phyloP scores from a whole-genome alignment of 306 rosid species.

The Cucumis hystrix region DNA sequence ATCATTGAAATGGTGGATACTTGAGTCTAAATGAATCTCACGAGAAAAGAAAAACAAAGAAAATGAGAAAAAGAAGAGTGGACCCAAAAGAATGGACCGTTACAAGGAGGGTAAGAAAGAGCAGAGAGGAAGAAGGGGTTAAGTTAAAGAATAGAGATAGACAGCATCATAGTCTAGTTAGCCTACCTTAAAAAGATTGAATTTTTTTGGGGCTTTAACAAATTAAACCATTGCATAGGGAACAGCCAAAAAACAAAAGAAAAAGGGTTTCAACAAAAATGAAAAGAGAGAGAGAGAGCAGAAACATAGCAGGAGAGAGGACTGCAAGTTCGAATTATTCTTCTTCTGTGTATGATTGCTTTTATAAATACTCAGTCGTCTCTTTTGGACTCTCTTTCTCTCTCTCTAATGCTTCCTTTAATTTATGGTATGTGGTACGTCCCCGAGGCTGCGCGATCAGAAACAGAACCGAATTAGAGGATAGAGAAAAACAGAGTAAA shows the following conservation, averaged over 20 bases:
- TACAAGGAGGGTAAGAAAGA: not conserved
- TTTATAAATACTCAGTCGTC: constrained; percentile 40
- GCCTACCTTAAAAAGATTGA: not conserved
- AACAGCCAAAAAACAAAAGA: not conserved
- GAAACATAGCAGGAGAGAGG: constrained; percentile 35
- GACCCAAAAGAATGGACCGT: not conserved
- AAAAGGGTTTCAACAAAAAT: not conserved
- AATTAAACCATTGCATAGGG: not conserved
- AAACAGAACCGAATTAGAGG: constrained; percentile 16
- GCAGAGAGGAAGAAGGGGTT: not conserved
- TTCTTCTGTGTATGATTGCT: constrained; percentile 73
- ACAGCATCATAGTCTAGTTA: not conserved
- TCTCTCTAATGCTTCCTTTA: not conserved
- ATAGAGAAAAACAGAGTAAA: constrained; percentile 10
- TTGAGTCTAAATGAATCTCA: too few relatives aligned
- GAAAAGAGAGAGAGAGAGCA: constrained; percentile 4
- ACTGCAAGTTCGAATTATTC: constrained; percentile 89
- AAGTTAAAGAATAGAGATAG: not conserved
- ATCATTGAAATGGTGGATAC: too few relatives aligned
- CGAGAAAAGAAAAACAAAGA: not conserved
- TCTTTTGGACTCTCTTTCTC: constrained; percentile 46
- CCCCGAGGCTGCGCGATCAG: constrained; percentile 63
- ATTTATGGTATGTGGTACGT: constrained; percentile 22
- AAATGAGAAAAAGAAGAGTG: not conserved
- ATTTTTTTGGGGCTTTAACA: not conserved